Conservation (phyloP, 352 stramenopile genomes). For the Pseudoperonospora humuli region DNA sequence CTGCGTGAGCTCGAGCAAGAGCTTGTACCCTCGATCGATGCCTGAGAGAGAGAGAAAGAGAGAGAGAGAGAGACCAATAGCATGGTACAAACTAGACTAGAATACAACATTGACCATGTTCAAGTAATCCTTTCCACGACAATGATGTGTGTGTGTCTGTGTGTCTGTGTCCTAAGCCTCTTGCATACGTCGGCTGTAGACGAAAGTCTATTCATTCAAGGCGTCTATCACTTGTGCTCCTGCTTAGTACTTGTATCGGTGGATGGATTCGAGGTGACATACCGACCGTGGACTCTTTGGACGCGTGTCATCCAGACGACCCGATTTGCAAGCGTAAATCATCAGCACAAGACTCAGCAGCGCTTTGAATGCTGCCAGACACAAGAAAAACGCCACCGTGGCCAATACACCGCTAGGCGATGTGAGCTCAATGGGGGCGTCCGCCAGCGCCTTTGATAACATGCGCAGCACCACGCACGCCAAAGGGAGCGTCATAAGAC, state of each 20-base stretch:
- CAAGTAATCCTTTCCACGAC: too few species aligned
- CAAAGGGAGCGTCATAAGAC: slow-evolving; percentile 90
- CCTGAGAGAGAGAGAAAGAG: slow-evolving; percentile 9
- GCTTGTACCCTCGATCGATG: slow-evolving; percentile 14
- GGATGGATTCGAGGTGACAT: slow-evolving; percentile 51
- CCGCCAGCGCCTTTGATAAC: slow-evolving; percentile 52
- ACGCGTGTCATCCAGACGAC: slow-evolving; percentile 54
- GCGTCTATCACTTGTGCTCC: background rate
- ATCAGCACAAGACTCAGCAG: slow-evolving; percentile 68
- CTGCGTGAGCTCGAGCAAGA: slow-evolving; percentile 45
- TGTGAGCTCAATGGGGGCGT: slow-evolving; percentile 31
- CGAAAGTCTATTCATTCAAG: background rate
- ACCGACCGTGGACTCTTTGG: slow-evolving; percentile 59
- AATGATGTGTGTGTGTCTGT: too few species aligned
- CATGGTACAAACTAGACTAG: slow-evolving; percentile 12
- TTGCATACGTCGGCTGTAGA: too few species aligned
- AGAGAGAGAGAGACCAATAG: slow-evolving; percentile 3
- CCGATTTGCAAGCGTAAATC: slow-evolving; percentile 65
- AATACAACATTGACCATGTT: too few species aligned
- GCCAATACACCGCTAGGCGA: slow-evolving; percentile 39
- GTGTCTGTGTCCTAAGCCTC: too few species aligned
- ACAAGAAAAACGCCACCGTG: slow-evolving; percentile 58
- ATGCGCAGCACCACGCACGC: slow-evolving; percentile 90
- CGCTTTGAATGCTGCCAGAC: slow-evolving; percentile 71
- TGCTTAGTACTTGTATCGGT: slow-evolving; percentile 35